Evolutionary conservation across 495 filamentous ascomycete species (phyloP), one percentile per base, ranked within the genome.

Genomic region (Penicillium pulvis): DNA sequence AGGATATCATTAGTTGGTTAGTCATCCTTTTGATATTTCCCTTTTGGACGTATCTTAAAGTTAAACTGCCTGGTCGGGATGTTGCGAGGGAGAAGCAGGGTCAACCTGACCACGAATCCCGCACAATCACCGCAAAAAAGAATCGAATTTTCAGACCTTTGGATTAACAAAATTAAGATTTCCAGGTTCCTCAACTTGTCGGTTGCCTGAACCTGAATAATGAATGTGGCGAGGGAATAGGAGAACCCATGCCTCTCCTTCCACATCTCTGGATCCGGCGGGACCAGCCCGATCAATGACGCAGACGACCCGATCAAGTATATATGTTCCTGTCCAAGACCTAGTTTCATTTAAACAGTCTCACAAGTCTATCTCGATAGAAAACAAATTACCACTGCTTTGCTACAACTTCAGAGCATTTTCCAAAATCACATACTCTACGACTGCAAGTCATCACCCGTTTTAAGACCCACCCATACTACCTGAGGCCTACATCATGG

Each of bases 281-380:
- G 46, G 63, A 58, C 46, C 35, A 19, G 42, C 10, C 47, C 43
- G 23, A 20, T 8, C 16, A 35, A 64, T 61, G 55, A 55, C 58
- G 58, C 54, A 52, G 44, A 61, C 51, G 55, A 62, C 55, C 47
- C 28, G 12, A 48, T 17, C 12, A 10, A 46, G 6, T 14, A 55
- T 41, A 41, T 41, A 41, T 12, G 4, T 16, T 17, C 39, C 39
- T 41, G 39, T 41, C 17, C 14, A 11, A n/a, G 0, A 5, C 39
- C 39, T 3, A 41, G 16, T 3, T 14, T 43, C 6, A 41, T 17
- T n/a, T 17, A 41, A 41, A 39, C 35, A 17, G 39, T 41, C 39
- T 41, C 14, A 17, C 39, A 41, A n/a, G 4, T 14, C 3, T 14
- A 0, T 17, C 14, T 6, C 4, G 7, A 4, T 41, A 12, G 16